These are phyloP conservation scores for Lojkania enalia DNA, from an alignment of 2,329 filamentous ascomycete species.

Conservation along the genomic window DNA sequence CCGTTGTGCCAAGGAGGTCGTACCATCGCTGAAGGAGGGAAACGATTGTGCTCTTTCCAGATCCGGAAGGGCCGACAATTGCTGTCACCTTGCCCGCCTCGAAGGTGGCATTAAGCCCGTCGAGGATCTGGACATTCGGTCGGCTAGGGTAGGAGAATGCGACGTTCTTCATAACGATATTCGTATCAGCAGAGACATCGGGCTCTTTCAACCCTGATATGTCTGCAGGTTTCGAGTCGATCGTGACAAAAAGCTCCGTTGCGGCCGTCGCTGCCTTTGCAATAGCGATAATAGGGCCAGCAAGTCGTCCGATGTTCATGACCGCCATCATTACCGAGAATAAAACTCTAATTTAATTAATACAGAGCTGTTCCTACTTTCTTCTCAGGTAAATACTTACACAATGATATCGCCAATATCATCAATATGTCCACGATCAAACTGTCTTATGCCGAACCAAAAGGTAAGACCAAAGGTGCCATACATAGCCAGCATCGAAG, in stretches of 20 bases:
- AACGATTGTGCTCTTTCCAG: slow-evolving; percentile 74
- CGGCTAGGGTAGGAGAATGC: slow-evolving; percentile 50
- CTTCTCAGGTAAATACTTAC: slow-evolving; percentile 18
- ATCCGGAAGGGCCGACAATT: slow-evolving; percentile 73
- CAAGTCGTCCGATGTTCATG: slow-evolving; percentile 37
- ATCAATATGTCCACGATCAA: slow-evolving; percentile 31
- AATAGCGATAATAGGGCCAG: slow-evolving; percentile 37
- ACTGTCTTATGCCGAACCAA: slow-evolving; percentile 45
- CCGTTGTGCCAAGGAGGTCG: slow-evolving; percentile 49
- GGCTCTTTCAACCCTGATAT: slow-evolving; percentile 40
- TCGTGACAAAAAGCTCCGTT: slow-evolving; percentile 41
- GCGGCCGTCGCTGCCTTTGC: slow-evolving; percentile 42
- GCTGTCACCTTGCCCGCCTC: slow-evolving; percentile 69
- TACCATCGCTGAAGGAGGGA: slow-evolving; percentile 74
- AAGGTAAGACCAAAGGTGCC: slow-evolving; percentile 44
- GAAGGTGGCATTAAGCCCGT: slow-evolving; percentile 62
- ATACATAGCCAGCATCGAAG: slow-evolving; percentile 41
- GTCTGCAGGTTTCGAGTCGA: slow-evolving; percentile 36
- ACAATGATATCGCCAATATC: slow-evolving; percentile 41
- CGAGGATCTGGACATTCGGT: slow-evolving; percentile 65
- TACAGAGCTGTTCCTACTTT: neutral
- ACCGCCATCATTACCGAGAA: slow-evolving; percentile 46
- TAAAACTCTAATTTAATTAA: slow-evolving; percentile 31
- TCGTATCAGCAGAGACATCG: slow-evolving; percentile 34
- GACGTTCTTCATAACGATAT: slow-evolving; percentile 43